Conservation (phyloP, 2,329 filamentous ascomycete species). For the Fusarium protoensiforme region DNA sequence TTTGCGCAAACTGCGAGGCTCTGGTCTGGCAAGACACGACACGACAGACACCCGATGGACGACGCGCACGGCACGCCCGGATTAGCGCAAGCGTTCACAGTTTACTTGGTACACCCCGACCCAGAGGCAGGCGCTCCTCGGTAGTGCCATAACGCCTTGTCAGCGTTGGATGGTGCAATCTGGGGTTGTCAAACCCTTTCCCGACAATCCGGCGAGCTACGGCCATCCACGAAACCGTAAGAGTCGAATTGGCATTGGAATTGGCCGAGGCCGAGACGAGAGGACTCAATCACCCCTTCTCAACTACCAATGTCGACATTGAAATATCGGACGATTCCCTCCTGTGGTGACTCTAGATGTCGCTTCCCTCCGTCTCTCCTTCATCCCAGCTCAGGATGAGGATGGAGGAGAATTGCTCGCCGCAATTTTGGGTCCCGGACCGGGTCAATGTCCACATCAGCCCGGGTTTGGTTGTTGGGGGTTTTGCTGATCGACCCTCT, state of each 20-base stretch:
- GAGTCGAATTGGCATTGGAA: slow-evolving; percentile 1
- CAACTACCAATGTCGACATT: slow-evolving; percentile 42
- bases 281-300: slow-evolving; percentile 37
- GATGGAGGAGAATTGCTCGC: not conserved
- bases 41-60: not conserved
- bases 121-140: not conserved
- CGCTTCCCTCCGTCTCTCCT: not conserved
- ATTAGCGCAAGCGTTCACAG: slow-evolving; percentile 7
- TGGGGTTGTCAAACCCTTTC: slow-evolving; percentile 36
- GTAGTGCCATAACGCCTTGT: slow-evolving; percentile 45
- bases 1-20: slow-evolving; percentile 2
- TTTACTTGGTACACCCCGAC: slow-evolving; percentile 32
- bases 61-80: not conserved
- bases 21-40: not conserved
- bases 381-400: not conserved
- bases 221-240: not conserved
- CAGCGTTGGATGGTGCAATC: slow-evolving; percentile 45
- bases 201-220: slow-evolving; percentile 23
- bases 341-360: not conserved
- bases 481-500: slow-evolving; percentile 20
- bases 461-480: slow-evolving; percentile 11
- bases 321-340: slow-evolving; percentile 31
- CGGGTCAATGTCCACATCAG: slow-evolving; percentile 8
- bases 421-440: slow-evolving; percentile 9
- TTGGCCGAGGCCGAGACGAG: not conserved